Base-by-base conservation (phyloP, 2,329 filamentous ascomycete genomes). In the Knoxdaviesia proteae region DNA sequence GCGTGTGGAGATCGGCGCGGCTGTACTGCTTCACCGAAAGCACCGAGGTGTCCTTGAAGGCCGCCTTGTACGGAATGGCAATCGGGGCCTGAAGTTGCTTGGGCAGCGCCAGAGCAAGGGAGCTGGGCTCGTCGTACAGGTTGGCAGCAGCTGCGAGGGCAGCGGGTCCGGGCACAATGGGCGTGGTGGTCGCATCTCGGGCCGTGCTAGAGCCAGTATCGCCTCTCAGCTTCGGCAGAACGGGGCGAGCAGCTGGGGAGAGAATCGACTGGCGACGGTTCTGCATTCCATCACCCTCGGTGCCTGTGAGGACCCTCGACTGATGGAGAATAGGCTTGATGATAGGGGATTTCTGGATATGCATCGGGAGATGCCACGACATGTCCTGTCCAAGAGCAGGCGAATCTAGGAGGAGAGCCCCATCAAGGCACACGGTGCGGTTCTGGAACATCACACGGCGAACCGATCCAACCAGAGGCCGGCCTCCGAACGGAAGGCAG, bases 11-110 rank as follows among this genome's bases (percentile, higher is more conserved):
- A 54, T 98, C 88, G 11, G 81, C 71, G 39, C 87, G 80, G 40
- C 68, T 78, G 65, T 94, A 94, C 56, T 94, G 81, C 56, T 81
- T 82, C 50, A 98, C 90, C 1, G 88, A 94, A 40, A 94, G 67
- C 39, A 98, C 81, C 54, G 94, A 83, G 49, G 84, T 76, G 52
- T 83, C 77, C 62, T 87, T 93, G 70, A 96, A 94, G 0, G 80
- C 72, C 3, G 43, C 67, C 60, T 51, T 74, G 76, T 46, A 34
- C 6, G 45, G 42, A 6, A 43, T 20, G 3, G 35, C 34, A 30
- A 46, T 43, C 6, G 44, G 36, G 20, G 41, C 20, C 43, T 71
- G 65, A 43, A 65, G 52, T 32, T 69, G 64, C 34, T 67, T 54
- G 5, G 64, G 56, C 36, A 64, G 54, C 33, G 58, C 58, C 36